Evolutionary conservation across 139 green algal species (phyloP).

Genomic region (Chlorella sp.): DNA sequence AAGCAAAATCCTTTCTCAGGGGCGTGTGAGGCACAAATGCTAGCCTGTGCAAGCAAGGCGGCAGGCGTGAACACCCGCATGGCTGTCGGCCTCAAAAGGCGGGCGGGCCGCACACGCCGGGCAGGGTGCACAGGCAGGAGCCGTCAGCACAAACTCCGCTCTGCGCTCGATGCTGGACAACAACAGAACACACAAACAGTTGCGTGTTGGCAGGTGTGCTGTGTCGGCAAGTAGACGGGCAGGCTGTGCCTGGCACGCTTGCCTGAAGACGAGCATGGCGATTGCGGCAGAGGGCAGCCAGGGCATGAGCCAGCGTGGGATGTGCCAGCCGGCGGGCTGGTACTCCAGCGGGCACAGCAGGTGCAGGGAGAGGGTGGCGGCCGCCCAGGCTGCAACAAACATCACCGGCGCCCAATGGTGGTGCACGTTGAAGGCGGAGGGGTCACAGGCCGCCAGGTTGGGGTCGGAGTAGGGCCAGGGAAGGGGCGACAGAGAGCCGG

Average conservation of each 20-base stretch:
- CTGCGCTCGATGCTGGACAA: neutral
- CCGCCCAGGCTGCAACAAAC: conserved; percentile 15
- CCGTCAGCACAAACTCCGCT: neutral
- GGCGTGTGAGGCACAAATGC: too few species aligned
- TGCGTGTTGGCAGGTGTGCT: too few species aligned
- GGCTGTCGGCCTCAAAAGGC: neutral
- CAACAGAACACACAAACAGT: neutral
- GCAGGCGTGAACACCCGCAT: neutral
- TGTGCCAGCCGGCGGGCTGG: neutral
- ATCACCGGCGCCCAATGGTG: neutral
- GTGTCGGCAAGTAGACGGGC: too few species aligned
- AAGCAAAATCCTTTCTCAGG: too few species aligned
- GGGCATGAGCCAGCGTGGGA: conserved; percentile 37
- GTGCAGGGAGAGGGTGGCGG: conserved; percentile 29
- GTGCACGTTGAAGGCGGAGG: neutral
- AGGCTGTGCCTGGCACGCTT: neutral
- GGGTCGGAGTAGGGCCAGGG: neutral
- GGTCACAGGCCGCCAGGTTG: neutral
- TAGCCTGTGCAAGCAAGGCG: neutral
- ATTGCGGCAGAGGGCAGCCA: conserved; percentile 51
- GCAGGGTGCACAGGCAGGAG: neutral
- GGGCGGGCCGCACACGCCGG: neutral
- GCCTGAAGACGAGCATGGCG: conserved; percentile 36
- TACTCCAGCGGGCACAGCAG: conserved; percentile 14
- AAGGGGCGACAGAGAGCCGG: neutral